These are phyloP conservation scores for Dunaliella salina DNA, from an alignment of 163 green algal genomes.

Conservation along the genomic window DNA sequence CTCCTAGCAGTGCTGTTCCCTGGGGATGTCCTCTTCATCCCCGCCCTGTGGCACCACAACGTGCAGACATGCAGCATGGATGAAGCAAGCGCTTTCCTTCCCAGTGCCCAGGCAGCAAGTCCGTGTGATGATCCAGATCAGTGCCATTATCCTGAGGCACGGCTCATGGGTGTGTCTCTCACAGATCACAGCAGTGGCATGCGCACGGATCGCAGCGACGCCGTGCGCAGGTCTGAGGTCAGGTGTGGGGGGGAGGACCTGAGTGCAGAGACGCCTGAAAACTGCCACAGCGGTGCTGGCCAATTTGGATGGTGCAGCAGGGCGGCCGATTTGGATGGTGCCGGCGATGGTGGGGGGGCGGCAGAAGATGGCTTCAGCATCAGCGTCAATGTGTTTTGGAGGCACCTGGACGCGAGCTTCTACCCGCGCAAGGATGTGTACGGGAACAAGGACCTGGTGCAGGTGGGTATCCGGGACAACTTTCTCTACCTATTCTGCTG, in stretches of 20 bases:
- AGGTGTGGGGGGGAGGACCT: no score
- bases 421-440: conserved; percentile 40
- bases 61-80: conserved; percentile 16
- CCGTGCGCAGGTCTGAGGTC: no score
- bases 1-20: conserved; percentile 40
- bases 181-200: background rate
- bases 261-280: background rate
- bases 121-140: background rate
- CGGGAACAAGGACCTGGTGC: conserved; percentile 47
- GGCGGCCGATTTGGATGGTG: background rate
- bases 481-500: no score
- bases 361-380: conserved; percentile 15
- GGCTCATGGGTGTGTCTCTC: background rate
- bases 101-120: no score
- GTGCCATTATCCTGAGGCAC: background rate
- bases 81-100: background rate
- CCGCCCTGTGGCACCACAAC: conserved; percentile 53
- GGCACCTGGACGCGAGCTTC: conserved; percentile 20
- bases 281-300: background rate
- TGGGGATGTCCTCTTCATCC: conserved; percentile 57
- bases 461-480: conserved; percentile 10
- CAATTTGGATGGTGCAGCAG: background rate
- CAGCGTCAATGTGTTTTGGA: conserved; percentile 51
- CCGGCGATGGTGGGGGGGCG: no score
- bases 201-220: no score